A percentile compares a stretch with the other conserved stretches of the same genome.
Evolutionary conservation across 164 flowering plant species (phyloP).

Genomic region (Vitis riparia): DNA sequence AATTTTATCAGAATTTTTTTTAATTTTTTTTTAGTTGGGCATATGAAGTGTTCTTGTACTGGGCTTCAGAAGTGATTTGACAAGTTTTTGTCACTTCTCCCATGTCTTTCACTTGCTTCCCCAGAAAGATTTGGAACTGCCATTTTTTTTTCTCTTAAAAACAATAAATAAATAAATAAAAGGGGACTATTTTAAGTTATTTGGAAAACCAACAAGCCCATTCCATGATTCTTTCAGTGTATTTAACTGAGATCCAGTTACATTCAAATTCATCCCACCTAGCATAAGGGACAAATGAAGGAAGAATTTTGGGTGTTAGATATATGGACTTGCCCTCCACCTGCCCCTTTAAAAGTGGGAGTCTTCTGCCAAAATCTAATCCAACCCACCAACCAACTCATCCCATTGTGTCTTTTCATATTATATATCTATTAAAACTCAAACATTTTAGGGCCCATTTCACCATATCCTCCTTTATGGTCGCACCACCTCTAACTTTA

Average conservation of each 20-base stretch:
- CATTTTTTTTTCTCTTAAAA: no score
- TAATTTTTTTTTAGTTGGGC: no score
- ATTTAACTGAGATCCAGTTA: constrained; percentile 2
- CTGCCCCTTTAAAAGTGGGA: constrained; percentile 9
- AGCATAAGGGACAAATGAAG: constrained; percentile 8
- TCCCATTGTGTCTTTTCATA: constrained; percentile 12
- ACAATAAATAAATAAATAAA: no score
- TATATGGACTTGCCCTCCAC: constrained; percentile 2
- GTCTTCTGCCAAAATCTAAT: constrained; percentile 9
- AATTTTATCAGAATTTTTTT: no score
- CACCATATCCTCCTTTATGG: constrained; percentile 12
- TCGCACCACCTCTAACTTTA: background rate
- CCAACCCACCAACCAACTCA: constrained; percentile 21
- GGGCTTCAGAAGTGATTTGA: no score
- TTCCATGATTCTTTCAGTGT: background rate
- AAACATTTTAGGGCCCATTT: constrained; percentile 1
- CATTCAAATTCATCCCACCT: constrained; percentile 11
- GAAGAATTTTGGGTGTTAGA: constrained; percentile 4
- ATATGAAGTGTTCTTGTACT: no score
- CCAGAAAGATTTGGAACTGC: no score
- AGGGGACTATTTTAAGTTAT: background rate
- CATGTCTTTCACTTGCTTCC: no score
- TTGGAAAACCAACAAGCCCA: background rate
- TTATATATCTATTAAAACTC: background rate
- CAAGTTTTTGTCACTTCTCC: no score